These are phyloP conservation scores for Trichomonas gallinae DNA, from an alignment of 208 protist genomes.

Conservation along the genomic window DNA sequence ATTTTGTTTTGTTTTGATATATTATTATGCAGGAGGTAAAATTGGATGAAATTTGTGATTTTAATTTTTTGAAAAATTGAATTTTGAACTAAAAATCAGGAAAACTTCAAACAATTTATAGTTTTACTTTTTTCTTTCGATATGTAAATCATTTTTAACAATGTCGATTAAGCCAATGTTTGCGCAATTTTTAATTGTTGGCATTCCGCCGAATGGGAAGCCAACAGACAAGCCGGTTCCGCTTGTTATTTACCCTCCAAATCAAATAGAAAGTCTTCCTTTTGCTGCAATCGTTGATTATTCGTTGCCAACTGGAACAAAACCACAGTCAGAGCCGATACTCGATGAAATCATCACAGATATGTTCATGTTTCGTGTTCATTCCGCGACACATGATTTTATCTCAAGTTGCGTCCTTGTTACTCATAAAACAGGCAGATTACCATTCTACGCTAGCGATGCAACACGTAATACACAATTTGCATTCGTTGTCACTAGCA, in stretches of 20 bases:
- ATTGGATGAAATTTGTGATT: too few species aligned
- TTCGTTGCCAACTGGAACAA: background rate
- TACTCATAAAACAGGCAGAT: background rate
- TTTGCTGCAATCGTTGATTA: background rate
- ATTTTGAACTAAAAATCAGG: too few species aligned
- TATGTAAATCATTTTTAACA: background rate
- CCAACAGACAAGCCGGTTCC: background rate
- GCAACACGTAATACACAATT: background rate
- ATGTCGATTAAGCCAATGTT: background rate
- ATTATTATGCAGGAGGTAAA: too few species aligned
- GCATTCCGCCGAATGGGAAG: background rate
- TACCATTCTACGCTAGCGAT: background rate
- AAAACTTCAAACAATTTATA: too few species aligned
- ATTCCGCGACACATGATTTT: background rate
- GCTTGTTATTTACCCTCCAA: background rate
- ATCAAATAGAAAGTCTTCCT: too few species aligned
- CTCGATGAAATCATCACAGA: background rate
- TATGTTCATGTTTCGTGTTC: background rate
- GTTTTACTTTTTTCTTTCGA: background rate
- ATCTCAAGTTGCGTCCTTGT: background rate
- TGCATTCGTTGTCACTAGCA: background rate
- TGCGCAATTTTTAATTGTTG: constrained; percentile 5
- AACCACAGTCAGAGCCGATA: background rate
- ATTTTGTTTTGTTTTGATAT: too few species aligned
- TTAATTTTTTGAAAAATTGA: too few species aligned